Base-by-base conservation (phyloP, 2,329 filamentous ascomycete species). In the Aspergillus alliaceus region DNA sequence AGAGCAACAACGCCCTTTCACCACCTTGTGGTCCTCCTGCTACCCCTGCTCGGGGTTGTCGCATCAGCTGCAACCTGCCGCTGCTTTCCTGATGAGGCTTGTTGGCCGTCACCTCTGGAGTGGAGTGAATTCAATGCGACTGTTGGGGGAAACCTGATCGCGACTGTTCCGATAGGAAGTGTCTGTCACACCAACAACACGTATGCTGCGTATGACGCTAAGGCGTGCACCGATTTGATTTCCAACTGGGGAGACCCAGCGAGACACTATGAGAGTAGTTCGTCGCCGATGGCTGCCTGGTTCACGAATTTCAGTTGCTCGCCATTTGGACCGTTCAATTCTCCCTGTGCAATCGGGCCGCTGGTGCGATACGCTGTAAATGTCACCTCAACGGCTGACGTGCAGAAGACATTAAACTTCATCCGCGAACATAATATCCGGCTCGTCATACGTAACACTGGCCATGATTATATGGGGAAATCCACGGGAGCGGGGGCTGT, bases 401-500 rank as follows among this genome's bases (percentile, higher is more conserved):
- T 60, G 1, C 51, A 18, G 18, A 31, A 35, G 7, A 55, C 57
- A 2, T 18, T 64, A 1, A 14, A 44, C 4, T 64, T 66, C 20
- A 48, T 56, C 2, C 42, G n/a, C 8, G 31, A 27, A 1, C 56
- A 65, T 7, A 65, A 66, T 32, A 67, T 74, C 29, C 70, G 69
- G 15, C 55, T 72, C 12, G 66, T 64, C 15, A 67, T 74, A 25
- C 77, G 75, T 52, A 78, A 77, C 27, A 79, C 77, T 2, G 77
- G 77, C 1, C 77, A 80, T 61, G 75, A 78, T 53, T 79, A 76
- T 31, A 67, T 71, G 6, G 78, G 75, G 2, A 75, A 75, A 54
- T 77, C 82, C 1, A 84, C 84, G 0, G 87, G 86, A 32, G 80
- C 80, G 40, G 85, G 85, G 1, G 77, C 61, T 11, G 56, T 70